Conservation (phyloP, 208 protist genomes). For the Trypanosoma vivax region DNA sequence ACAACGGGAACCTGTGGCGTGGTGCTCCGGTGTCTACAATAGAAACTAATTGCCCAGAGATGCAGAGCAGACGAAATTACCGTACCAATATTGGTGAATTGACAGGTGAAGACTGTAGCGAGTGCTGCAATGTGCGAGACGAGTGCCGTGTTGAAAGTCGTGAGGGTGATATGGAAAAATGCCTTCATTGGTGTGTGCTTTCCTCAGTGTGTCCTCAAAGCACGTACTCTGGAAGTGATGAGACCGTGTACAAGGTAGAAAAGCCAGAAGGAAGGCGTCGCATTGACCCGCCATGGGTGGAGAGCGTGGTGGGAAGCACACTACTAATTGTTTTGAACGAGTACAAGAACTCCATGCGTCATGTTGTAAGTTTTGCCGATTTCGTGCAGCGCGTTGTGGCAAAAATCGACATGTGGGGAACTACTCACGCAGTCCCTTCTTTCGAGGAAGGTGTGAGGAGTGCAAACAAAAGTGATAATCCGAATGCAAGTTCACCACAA, state of each 20-base stretch:
- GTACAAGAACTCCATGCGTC: slow-evolving; percentile 38
- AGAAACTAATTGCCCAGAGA: too few relatives aligned
- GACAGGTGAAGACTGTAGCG: neutral
- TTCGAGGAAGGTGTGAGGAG: too few relatives aligned
- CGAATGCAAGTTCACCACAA: neutral
- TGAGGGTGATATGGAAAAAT: slow-evolving; percentile 9
- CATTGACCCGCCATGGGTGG: neutral
- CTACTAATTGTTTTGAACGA: slow-evolving; percentile 59
- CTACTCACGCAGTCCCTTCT: too few relatives aligned
- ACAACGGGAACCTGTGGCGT: slow-evolving; percentile 38
- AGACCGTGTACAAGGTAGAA: neutral
- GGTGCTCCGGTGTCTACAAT: slow-evolving; percentile 9
- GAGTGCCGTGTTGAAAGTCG: neutral
- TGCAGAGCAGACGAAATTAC: too few relatives aligned
- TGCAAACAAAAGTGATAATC: neutral
- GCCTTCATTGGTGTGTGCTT: slow-evolving; percentile 55
- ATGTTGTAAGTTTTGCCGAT: slow-evolving; percentile 48
- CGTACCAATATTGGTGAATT: too few relatives aligned
- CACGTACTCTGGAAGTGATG: slow-evolving; percentile 18
- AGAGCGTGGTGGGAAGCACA: slow-evolving; percentile 27
- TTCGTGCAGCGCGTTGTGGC: slow-evolving; percentile 58
- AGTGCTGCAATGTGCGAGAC: neutral
- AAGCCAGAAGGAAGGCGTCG: neutral
- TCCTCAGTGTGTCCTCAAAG: slow-evolving; percentile 19
- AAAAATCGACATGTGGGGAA: slow-evolving; percentile 39